A percentile compares a stretch with the other conserved stretches of the same genome.
Evolutionary conservation across 805 yeast genomes (phyloP).

Genomic region (Blastobotrys mokoenaii): DNA sequence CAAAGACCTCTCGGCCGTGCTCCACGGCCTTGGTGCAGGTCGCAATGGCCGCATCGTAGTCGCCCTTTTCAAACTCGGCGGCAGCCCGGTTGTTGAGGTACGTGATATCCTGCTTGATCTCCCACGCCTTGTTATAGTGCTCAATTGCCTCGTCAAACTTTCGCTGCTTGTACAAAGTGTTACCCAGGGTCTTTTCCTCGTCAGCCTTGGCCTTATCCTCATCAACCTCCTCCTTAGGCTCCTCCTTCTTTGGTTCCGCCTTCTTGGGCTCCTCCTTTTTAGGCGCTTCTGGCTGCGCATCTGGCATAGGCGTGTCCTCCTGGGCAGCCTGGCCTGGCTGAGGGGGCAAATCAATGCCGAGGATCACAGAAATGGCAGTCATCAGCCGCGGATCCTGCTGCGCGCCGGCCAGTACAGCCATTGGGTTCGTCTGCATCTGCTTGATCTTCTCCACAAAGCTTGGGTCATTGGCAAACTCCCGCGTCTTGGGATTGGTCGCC

Average conservation of each 20-base stretch:
- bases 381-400: constrained; percentile 77
- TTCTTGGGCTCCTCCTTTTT: constrained; percentile 22
- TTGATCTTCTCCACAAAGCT: constrained; percentile 61
- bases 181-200: constrained; percentile 73
- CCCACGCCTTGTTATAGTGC: constrained; percentile 81
- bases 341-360: constrained; percentile 50
- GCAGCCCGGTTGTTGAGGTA: constrained; percentile 95
- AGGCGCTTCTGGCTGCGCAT: constrained; percentile 17
- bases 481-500: constrained; percentile 77
- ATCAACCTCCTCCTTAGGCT: constrained; percentile 34
- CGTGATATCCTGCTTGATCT: constrained; percentile 71
- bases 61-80: constrained; percentile 94
- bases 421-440: constrained; percentile 54
- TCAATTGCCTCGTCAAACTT: constrained; percentile 90
- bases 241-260: constrained; percentile 24
- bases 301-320: neutral
- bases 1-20: constrained; percentile 79
- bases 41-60: constrained; percentile 71
- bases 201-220: constrained; percentile 31
- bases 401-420: constrained; percentile 60
- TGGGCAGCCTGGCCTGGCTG: neutral
- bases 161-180: constrained; percentile 73
- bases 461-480: constrained; percentile 83
- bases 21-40: constrained; percentile 81
- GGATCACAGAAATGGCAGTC: constrained; percentile 76